Percentiles rank a stretch among this genome's conserved stretches.
These are phyloP conservation scores for Gossypium schwendimanii DNA, from an alignment of 441 rosid species.

Conservation along the genomic window DNA sequence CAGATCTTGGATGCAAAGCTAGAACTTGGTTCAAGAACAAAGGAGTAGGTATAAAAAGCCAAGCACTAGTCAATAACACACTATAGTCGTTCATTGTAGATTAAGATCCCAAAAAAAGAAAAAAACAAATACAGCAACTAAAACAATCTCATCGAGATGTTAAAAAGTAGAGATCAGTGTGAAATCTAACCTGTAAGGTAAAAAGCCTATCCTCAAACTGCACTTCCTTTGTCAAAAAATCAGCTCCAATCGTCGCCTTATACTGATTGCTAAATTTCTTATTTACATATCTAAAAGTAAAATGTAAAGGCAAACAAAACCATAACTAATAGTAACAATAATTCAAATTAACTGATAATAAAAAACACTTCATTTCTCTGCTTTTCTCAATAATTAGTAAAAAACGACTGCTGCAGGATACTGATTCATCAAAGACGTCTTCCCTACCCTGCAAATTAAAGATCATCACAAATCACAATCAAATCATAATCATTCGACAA, in stretches of 20 bases:
- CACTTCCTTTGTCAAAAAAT: slow-evolving; percentile 70
- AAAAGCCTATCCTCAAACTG: slow-evolving; percentile 72
- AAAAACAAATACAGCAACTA: slow-evolving; percentile 8
- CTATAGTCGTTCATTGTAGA: neutral
- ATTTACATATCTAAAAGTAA: slow-evolving; percentile 57
- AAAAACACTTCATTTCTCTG: neutral
- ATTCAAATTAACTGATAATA: neutral
- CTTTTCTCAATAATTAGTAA: neutral
- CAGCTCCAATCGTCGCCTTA: slow-evolving; percentile 74
- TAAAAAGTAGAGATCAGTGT: neutral
- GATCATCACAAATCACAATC: slow-evolving; percentile 3
- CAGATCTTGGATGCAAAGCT: neutral
- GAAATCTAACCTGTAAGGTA: slow-evolving; percentile 55
- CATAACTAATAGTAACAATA: neutral
- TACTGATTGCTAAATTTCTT: slow-evolving; percentile 79
- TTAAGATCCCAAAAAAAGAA: neutral
- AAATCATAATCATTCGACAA: neutral
- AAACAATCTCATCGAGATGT: neutral
- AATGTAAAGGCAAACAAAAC: slow-evolving; percentile 27
- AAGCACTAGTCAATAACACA: neutral
- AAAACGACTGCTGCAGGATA: slow-evolving; percentile 32
- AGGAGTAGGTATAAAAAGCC: neutral
- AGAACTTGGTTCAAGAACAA: neutral
- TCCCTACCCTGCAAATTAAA: slow-evolving; percentile 58
- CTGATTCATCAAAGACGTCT: slow-evolving; percentile 83